Evolutionary conservation across 305 asterid genomes (phyloP).

Genomic region (Fraxinus latifolia): DNA sequence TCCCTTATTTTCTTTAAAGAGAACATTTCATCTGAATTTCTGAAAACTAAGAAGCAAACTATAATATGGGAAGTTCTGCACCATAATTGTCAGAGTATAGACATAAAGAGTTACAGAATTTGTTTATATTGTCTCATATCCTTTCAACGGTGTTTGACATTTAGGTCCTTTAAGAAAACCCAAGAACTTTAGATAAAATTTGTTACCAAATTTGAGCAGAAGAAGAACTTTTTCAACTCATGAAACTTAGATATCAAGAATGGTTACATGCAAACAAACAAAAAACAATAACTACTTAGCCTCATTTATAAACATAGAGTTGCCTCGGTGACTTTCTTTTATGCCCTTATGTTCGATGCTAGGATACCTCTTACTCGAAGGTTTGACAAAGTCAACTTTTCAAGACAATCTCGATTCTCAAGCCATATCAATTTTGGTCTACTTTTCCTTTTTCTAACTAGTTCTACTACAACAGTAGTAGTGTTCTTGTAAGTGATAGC

Average conservation of each 20-base stretch:
- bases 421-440: neutral
- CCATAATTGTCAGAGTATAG: neutral
- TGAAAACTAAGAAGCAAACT: neutral
- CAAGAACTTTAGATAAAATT: neutral
- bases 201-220: neutral
- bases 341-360: neutral
- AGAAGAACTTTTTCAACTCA: neutral
- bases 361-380: neutral
- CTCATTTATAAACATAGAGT: neutral
- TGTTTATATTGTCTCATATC: neutral
- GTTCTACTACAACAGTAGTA: neutral
- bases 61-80: neutral
- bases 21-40: neutral
- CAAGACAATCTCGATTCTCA: neutral
- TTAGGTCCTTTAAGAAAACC: neutral
- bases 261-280: neutral
- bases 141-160: neutral
- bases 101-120: neutral
- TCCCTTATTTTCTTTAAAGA: neutral
- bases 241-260: neutral
- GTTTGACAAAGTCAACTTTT: neutral
- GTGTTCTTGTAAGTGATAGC: neutral
- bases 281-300: neutral
- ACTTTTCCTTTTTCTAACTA: neutral
- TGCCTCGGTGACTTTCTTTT: neutral